A percentile compares a stretch with the other conserved stretches of the same genome.
Conservation (phyloP, 2,329 filamentous ascomycete genomes). For the Knoxdaviesia capensis region DNA sequence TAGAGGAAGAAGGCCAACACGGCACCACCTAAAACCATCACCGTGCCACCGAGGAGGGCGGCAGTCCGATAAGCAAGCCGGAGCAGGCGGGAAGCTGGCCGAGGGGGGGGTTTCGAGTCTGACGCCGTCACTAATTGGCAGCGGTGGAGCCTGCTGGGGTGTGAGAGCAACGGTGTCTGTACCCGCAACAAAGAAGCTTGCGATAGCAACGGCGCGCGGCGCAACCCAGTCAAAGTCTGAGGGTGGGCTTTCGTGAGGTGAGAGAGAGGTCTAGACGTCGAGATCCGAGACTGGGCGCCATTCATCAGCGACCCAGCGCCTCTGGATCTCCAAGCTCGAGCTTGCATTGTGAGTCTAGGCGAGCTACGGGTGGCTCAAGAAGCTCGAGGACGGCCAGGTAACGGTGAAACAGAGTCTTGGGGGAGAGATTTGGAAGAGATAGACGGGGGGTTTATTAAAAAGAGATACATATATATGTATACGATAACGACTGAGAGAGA, state of each 20-base stretch:
- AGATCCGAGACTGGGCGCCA: neutral
- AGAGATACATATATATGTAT: too few species aligned
- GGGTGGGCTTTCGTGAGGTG: neutral
- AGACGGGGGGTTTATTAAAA: too few species aligned
- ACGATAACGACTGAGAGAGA: too few species aligned
- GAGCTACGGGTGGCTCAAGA: too few species aligned
- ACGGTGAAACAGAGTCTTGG: too few species aligned
- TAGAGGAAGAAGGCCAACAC: slow-evolving; percentile 81
- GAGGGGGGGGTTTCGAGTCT: slow-evolving; percentile 12
- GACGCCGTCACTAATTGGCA: neutral
- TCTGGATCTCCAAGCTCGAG: too few species aligned
- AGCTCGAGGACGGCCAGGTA: too few species aligned
- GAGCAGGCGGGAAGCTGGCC: slow-evolving; percentile 21
- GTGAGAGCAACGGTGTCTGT: neutral
- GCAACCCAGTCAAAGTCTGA: neutral
- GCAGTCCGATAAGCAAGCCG: slow-evolving; percentile 50
- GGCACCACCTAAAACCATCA: slow-evolving; percentile 46
- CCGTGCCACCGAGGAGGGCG: slow-evolving; percentile 53
- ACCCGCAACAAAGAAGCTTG: slow-evolving; percentile 1
- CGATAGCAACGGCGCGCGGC: too few species aligned
- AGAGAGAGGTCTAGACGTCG: neutral
- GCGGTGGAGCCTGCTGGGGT: neutral
- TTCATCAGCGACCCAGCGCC: neutral
- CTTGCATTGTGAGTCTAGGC: too few species aligned
- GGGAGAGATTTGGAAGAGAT: too few species aligned